These are phyloP conservation scores for Trametes elegans DNA, from an alignment of 768 basidiomycete genomes.

Conservation along the genomic window DNA sequence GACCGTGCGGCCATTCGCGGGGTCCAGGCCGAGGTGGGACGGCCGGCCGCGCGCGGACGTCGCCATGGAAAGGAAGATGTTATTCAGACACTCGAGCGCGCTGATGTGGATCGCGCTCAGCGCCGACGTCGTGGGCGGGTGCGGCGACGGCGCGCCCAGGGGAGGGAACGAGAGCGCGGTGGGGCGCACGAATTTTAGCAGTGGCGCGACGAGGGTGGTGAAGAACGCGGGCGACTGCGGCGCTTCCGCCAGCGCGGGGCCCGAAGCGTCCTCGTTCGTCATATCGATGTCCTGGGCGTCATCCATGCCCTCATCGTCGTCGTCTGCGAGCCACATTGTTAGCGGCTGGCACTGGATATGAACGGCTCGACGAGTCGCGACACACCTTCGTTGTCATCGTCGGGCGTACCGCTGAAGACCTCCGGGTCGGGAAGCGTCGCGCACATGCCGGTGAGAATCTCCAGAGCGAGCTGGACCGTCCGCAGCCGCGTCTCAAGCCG, in stretches of 20 bases:
- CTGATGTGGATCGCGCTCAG: slow-evolving; percentile 81
- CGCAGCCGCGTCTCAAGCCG: slow-evolving; percentile 67
- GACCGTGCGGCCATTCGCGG: slow-evolving; percentile 45
- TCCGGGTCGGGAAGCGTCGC: slow-evolving; percentile 83
- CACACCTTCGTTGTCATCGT: slow-evolving; percentile 38
- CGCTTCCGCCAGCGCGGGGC: slow-evolving; percentile 4
- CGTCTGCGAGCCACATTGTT: slow-evolving; percentile 27
- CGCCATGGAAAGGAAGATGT: slow-evolving; percentile 72
- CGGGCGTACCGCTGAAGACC: slow-evolving; percentile 28
- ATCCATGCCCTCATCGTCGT: slow-evolving; percentile 36
- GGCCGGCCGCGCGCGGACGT: slow-evolving; percentile 39
- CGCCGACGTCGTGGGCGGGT: slow-evolving; percentile 87
- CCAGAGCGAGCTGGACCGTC: slow-evolving; percentile 79
- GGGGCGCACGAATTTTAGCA: slow-evolving; percentile 68
- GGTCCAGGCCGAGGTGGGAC: slow-evolving; percentile 7
- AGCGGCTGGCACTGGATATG: slow-evolving; percentile 22
- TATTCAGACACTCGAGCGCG: slow-evolving; percentile 88
- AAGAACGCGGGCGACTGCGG: slow-evolving; percentile 38
- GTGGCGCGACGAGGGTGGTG: slow-evolving; percentile 63
- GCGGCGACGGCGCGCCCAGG: slow-evolving; percentile 59
- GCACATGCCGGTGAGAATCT: slow-evolving; percentile 85
- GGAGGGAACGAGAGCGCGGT: slow-evolving; percentile 84
- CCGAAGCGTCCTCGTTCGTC: slow-evolving; percentile 24
- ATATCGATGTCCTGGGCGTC: slow-evolving; percentile 30
- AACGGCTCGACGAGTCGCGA: slow-evolving; percentile 32